Percentiles rank a stretch among this genome's conserved stretches.
These are phyloP conservation scores for Ampelomyces quisqualis DNA, from an alignment of 2,329 filamentous ascomycete genomes.

Conservation along the genomic window DNA sequence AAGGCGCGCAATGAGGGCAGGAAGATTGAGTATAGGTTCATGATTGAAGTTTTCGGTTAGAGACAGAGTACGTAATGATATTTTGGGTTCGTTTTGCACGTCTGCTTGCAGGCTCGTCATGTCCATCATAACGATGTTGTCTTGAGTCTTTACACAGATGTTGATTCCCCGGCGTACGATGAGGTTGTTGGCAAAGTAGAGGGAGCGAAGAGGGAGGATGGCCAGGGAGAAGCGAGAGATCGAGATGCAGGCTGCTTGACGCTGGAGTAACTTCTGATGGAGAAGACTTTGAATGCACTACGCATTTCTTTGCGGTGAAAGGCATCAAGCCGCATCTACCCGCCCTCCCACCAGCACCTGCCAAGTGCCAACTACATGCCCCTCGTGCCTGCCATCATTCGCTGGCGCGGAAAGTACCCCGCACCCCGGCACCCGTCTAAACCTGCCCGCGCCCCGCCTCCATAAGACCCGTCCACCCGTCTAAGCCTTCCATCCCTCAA, in stretches of 20 bases:
- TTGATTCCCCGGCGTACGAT: no score
- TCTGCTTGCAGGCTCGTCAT: no score
- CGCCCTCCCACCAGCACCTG: conserved; percentile 1
- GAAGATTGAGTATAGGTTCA: conserved; percentile 58
- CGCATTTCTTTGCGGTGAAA: neutral
- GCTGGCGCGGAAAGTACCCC: neutral
- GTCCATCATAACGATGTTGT: neutral
- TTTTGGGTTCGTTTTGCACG: neutral
- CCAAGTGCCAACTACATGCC: neutral
- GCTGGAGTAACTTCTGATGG: no score
- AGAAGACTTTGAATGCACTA: no score
- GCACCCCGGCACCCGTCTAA: conserved; percentile 16
- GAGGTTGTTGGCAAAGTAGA: no score
- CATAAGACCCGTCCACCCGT: conserved; percentile 17
- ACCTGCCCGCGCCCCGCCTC: conserved; percentile 10
- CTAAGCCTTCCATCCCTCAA: conserved; percentile 23
- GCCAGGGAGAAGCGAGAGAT: no score
- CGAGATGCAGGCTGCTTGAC: no score
- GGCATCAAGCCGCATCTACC: conserved; percentile 1
- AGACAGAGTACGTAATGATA: neutral
- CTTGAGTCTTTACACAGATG: no score
- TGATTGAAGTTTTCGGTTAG: conserved; percentile 59
- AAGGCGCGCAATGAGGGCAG: conserved; percentile 55
- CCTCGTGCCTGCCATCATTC: neutral
- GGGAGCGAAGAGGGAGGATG: no score